Percentiles rank a stretch among this genome's conserved stretches.
These are phyloP conservation scores for Noccaea caerulescens DNA, from an alignment of 345 rosid genomes.

Conservation along the genomic window DNA sequence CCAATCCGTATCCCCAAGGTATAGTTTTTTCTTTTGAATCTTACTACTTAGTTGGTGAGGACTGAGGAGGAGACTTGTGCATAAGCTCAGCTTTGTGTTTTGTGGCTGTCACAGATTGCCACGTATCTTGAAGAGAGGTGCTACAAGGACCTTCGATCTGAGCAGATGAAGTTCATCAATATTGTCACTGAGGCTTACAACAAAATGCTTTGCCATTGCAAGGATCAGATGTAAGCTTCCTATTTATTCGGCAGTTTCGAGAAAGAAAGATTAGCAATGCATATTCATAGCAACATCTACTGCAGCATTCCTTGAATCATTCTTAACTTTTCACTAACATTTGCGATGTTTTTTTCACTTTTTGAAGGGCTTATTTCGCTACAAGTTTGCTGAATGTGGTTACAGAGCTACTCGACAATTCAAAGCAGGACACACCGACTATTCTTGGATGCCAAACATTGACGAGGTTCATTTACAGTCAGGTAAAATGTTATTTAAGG, in stretches of 20 bases:
- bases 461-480: conserved; percentile 76
- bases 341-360: not conserved
- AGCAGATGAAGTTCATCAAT: conserved; percentile 68
- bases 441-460: conserved; percentile 92
- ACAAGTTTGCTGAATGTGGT: conserved; percentile 77
- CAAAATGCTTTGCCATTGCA: conserved; percentile 78
- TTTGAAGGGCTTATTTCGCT: conserved; percentile 81
- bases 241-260: not conserved
- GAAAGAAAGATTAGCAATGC: not conserved
- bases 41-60: conserved; percentile 14
- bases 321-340: conserved; percentile 20
- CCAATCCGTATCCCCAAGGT: conserved; percentile 94
- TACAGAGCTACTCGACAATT: conserved; percentile 70
- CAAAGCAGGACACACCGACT: conserved; percentile 63
- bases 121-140: conserved; percentile 92
- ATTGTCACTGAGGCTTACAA: conserved; percentile 70
- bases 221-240: conserved; percentile 77
- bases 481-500: conserved; percentile 51
- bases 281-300: not conserved
- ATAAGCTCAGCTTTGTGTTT: conserved; percentile 25
- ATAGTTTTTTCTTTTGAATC: not conserved
- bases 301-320: not conserved
- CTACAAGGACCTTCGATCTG: conserved; percentile 78
- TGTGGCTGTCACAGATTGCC: conserved; percentile 62
- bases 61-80: conserved; percentile 2